Conservation (phyloP, 2,329 filamentous ascomycete genomes). For the Westerdykella sp. region DNA sequence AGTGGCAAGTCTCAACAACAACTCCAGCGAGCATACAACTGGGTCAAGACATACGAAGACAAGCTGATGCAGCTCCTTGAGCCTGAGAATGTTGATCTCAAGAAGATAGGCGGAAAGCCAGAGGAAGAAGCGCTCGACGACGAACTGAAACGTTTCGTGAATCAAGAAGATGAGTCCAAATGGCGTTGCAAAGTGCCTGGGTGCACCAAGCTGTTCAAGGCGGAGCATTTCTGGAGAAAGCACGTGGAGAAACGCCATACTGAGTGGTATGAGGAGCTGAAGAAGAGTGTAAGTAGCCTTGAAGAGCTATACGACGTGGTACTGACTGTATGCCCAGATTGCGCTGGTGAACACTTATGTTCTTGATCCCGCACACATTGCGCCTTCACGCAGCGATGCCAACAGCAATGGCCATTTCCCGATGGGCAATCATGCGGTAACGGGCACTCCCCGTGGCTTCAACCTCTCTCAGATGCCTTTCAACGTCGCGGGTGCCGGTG, state of each 20-base stretch:
- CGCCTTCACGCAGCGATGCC: conserved; percentile 84
- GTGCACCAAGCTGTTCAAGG: conserved; percentile 95
- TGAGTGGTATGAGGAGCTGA: conserved; percentile 77
- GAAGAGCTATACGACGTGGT: neutral
- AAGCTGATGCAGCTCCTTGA: conserved; percentile 91
- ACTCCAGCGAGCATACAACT: conserved; percentile 90
- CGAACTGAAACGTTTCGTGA: conserved; percentile 79
- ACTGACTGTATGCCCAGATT: conserved; percentile 50
- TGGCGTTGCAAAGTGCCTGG: conserved; percentile 95
- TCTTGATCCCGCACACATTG: conserved; percentile 88
- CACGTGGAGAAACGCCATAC: conserved; percentile 92
- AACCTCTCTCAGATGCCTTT: conserved; percentile 69
- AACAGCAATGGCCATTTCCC: conserved; percentile 97
- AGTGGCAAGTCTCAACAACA: conserved; percentile 81
- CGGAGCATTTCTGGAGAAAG: conserved; percentile 94
- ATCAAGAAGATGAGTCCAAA: conserved; percentile 96
- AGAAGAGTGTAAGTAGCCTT: conserved; percentile 65
- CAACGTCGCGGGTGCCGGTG: conserved; percentile 50
- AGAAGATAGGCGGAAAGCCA: conserved; percentile 83
- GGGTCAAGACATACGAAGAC: conserved; percentile 98
- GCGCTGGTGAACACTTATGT: conserved; percentile 91
- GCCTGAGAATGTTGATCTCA: conserved; percentile 77
- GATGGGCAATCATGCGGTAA: conserved; percentile 62
- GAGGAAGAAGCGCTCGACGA: conserved; percentile 81
- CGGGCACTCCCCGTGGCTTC: conserved; percentile 87